phyloP scores from a whole-genome alignment of 108 stramenopile species.

The Pelagomonas calceolata region DNA sequence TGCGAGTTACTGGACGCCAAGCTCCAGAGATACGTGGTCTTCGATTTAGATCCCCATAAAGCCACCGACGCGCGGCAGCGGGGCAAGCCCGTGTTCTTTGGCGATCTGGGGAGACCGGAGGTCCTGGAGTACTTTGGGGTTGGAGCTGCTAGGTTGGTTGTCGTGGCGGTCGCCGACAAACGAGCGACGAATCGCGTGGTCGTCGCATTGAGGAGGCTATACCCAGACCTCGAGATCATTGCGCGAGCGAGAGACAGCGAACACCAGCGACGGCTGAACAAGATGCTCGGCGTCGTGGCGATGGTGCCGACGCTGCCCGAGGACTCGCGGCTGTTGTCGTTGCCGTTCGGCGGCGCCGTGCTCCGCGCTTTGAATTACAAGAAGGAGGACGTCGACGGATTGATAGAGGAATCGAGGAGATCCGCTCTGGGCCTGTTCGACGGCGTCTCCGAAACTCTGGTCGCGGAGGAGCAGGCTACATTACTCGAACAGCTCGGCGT shows the following conservation, averaged over 20 bases:
- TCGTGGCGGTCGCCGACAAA: constrained; percentile 78
- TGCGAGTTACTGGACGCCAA: constrained; percentile 85
- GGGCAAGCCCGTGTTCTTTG: constrained; percentile 87
- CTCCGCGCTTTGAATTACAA: constrained; percentile 13
- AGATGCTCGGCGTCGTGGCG: constrained; percentile 71
- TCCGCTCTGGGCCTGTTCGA: neutral
- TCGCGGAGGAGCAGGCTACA: too few species aligned
- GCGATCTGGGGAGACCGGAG: constrained; percentile 82
- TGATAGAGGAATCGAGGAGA: constrained; percentile 24
- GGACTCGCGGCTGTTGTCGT: constrained; percentile 75
- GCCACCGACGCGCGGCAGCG: constrained; percentile 81
- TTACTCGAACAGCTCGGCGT: too few species aligned
- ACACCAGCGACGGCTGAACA: constrained; percentile 74
- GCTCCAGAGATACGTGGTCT: constrained; percentile 80
- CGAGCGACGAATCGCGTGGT: constrained; percentile 75
- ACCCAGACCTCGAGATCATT: constrained; percentile 80
- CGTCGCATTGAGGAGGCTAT: constrained; percentile 70
- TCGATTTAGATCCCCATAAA: constrained; percentile 80
- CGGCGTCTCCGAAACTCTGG: too few species aligned
- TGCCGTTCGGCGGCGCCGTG: constrained; percentile 77
- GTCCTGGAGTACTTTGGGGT: constrained; percentile 78
- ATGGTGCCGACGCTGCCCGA: constrained; percentile 92
- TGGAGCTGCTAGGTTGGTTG: constrained; percentile 78
- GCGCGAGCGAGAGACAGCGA: constrained; percentile 71
- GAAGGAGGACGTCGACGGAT: constrained; percentile 28